Percentiles rank a stretch among this genome's conserved stretches.
These are phyloP conservation scores for Aspergillus ochraceus DNA, from an alignment of 2,329 filamentous ascomycete species.

Conservation along the genomic window DNA sequence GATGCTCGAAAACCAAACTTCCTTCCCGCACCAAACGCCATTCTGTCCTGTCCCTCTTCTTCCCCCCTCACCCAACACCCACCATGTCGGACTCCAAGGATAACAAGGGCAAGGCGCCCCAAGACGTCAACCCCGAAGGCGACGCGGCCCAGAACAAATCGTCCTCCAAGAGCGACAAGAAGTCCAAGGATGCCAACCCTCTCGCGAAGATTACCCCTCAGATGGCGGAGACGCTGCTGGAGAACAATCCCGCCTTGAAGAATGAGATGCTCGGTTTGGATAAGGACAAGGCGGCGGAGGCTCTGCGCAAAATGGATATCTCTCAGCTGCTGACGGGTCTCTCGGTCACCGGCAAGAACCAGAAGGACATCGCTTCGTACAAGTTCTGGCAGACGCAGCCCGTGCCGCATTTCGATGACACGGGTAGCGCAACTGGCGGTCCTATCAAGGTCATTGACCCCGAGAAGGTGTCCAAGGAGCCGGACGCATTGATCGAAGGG, in stretches of 20 bases:
- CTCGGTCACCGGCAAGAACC: conserved; percentile 79
- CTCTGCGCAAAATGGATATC: conserved; percentile 51
- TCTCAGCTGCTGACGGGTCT: conserved; percentile 52
- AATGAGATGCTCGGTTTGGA: conserved; percentile 71
- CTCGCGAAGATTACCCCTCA: conserved; percentile 36
- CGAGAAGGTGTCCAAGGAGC: conserved; percentile 75
- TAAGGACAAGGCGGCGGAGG: conserved; percentile 56
- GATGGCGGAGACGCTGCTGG: conserved; percentile 42
- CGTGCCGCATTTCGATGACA: conserved; percentile 75
- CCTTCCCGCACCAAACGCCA: conserved; percentile 23
- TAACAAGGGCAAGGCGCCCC: conserved; percentile 33
- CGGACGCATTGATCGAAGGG: conserved; percentile 71
- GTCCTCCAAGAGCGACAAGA: conserved; percentile 15
- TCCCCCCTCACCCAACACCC: conserved; percentile 8
- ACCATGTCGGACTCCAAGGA: conserved; percentile 38
- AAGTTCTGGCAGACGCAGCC: conserved; percentile 99
- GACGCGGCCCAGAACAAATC: conserved; percentile 5
- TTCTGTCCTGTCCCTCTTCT: conserved; percentile 12
- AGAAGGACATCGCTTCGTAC: conserved; percentile 94
- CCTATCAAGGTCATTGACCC: conserved; percentile 79
- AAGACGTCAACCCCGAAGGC: conserved; percentile 20
- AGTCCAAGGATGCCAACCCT: conserved; percentile 26
- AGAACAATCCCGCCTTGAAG: conserved; percentile 63
- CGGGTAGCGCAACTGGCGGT: conserved; percentile 63
- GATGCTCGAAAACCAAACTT: conserved; percentile 6